These are phyloP conservation scores for Rachicladosporium sp. DNA, from an alignment of 2,329 filamentous ascomycete species.

Conservation along the genomic window DNA sequence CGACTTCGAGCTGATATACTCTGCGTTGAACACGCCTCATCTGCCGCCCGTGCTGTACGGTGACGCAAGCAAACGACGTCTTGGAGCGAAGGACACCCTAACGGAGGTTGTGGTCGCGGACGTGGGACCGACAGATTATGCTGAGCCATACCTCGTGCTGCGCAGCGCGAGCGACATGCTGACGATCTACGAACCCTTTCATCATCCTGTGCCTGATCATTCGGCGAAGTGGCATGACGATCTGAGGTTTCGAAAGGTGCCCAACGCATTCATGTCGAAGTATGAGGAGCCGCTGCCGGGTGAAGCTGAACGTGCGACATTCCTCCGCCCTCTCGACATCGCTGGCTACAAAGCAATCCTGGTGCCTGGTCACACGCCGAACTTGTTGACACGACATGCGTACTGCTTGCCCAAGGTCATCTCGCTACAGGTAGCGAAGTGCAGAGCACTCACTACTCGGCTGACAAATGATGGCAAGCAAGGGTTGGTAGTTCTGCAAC, in stretches of 20 bases:
- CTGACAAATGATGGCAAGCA: too few relatives aligned
- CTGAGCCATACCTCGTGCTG: conserved; percentile 67
- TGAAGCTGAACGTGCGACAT: conserved; percentile 31
- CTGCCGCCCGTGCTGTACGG: conserved; percentile 63
- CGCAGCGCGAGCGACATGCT: conserved; percentile 73
- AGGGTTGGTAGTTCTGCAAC: conserved; percentile 55
- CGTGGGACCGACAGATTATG: conserved; percentile 60
- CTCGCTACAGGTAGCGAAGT: conserved; percentile 1
- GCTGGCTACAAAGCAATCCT: conserved; percentile 72
- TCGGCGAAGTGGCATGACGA: conserved; percentile 35
- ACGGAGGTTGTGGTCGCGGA: conserved; percentile 74
- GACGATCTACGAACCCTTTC: conserved; percentile 74
- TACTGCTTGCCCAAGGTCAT: conserved; percentile 60
- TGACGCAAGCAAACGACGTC: conserved; percentile 58
- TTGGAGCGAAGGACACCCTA: conserved; percentile 58
- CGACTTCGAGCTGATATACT: conserved; percentile 59
- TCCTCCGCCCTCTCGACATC: conserved; percentile 51
- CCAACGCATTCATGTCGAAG: conserved; percentile 55
- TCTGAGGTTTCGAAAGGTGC: conserved; percentile 64
- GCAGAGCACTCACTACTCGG: conserved; percentile 6
- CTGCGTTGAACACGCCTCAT: conserved; percentile 64
- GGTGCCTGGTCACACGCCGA: conserved; percentile 65
- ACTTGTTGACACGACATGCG: conserved; percentile 71
- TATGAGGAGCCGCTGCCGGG: conserved; percentile 36
- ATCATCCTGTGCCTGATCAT: conserved; percentile 21